Evolutionary conservation across 306 rosid genomes (phyloP).

Genomic region (Clitoria ternatea): DNA sequence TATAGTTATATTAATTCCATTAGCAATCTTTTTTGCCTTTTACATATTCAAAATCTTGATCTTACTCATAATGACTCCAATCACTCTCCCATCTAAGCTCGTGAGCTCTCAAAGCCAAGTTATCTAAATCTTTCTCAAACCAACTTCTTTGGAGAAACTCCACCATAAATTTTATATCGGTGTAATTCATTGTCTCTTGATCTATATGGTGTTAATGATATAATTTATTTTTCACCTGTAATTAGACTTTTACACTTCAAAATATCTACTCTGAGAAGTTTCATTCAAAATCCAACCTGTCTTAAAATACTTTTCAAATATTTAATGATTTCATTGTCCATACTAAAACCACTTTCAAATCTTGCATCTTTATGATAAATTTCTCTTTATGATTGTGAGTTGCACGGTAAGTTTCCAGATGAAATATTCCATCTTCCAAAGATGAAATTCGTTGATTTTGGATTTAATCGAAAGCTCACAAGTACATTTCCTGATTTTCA

Average conservation of each 20-base stretch:
- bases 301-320: neutral
- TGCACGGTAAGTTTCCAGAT: slow-evolving; percentile 23
- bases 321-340: neutral
- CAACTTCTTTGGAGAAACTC: neutral
- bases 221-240: no score
- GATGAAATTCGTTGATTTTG: neutral
- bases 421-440: slow-evolving; percentile 30
- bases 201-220: neutral
- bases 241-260: neutral
- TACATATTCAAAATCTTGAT: neutral
- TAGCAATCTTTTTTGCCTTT: neutral
- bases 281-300: neutral
- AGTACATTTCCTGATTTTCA: slow-evolving; percentile 34
- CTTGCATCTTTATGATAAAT: slow-evolving; percentile 4
- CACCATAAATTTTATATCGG: neutral
- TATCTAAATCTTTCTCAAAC: neutral
- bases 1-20: neutral
- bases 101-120: neutral
- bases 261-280: neutral
- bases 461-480: neutral
- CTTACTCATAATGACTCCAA: slow-evolving; percentile 27
- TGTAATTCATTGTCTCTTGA: neutral
- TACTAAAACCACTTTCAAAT: slow-evolving; percentile 30
- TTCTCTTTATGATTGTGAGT: accelerated
- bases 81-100: slow-evolving; percentile 22